Conservation (phyloP, 148 eudicot genomes). For the Pouteria glomerata region DNA sequence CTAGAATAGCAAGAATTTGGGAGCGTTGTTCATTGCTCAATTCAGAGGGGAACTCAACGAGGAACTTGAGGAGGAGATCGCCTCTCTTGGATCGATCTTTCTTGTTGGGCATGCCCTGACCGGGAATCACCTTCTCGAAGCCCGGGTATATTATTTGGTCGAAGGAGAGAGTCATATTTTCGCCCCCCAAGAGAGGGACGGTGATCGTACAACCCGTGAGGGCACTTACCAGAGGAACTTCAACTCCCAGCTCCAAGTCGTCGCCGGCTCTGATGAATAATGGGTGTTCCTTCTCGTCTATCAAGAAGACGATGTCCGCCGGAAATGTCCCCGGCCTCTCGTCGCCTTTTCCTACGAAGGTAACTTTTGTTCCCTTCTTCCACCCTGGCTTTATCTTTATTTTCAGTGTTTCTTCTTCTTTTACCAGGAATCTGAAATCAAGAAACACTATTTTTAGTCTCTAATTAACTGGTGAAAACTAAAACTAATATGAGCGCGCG, state of each 20-base stretch:
- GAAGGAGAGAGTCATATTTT: constrained; percentile 34
- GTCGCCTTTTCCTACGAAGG: constrained; percentile 76
- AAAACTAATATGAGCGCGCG: no score
- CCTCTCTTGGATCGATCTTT: constrained; percentile 48
- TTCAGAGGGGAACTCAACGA: constrained; percentile 47
- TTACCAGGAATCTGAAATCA: constrained; percentile 40
- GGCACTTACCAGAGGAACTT: constrained; percentile 62
- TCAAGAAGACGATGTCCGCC: constrained; percentile 49
- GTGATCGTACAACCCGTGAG: constrained; percentile 64
- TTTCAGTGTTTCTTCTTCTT: constrained; percentile 62
- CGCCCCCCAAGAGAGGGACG: constrained; percentile 70
- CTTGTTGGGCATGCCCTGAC: constrained; percentile 68
- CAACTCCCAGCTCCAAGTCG: constrained; percentile 66
- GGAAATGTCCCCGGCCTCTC: constrained; percentile 62
- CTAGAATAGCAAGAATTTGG: constrained; percentile 34
- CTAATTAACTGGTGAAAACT: no score
- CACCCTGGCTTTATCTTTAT: constrained; percentile 75
- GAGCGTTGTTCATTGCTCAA: constrained; percentile 44
- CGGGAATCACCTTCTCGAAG: constrained; percentile 46
- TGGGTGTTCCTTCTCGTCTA: constrained; percentile 62
- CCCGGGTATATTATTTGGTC: constrained; percentile 65
- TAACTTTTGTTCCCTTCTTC: constrained; percentile 72
- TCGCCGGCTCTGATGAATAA: constrained; percentile 55
- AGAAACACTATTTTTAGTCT: no score
- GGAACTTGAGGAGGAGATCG: constrained; percentile 52